Conservation (phyloP, 2,329 filamentous ascomycete genomes). For the Pestalotiopsis sp. region DNA sequence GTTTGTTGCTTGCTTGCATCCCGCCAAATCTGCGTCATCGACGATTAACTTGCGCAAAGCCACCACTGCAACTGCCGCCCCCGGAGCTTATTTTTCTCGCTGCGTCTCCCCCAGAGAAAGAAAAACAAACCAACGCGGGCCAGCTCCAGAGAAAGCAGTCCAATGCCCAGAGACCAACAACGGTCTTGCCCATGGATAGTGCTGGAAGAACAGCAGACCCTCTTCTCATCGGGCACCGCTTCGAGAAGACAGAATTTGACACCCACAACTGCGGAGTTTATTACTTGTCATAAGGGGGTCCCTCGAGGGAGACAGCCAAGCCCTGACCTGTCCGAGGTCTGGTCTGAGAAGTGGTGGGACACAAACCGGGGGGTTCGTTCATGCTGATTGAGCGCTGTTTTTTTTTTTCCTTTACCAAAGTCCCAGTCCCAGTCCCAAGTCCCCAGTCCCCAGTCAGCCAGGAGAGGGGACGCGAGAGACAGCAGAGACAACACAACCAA, state of each 20-base stretch:
- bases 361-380: not conserved
- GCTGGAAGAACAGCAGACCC: not conserved
- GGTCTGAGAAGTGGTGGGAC: not conserved
- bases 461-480: not conserved
- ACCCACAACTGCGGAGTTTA: not conserved
- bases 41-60: not conserved
- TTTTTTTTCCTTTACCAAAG: not conserved
- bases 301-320: not conserved
- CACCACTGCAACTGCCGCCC: not conserved
- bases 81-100: not conserved
- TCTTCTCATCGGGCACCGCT: not conserved
- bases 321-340: not conserved
- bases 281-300: not conserved
- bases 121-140: not conserved
- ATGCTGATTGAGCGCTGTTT: not conserved
- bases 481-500: not conserved
- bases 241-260: not conserved
- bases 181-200: not conserved
- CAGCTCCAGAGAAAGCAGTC: not conserved
- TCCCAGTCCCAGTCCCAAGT: too few relatives aligned
- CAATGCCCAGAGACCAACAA: not conserved
- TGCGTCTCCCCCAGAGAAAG: not conserved
- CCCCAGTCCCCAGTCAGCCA: not conserved
- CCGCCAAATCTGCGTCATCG: not conserved
- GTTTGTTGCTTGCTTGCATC: not conserved